phyloP scores from a whole-genome alignment of 2,329 filamentous ascomycete species.

The Penicillium sp. region DNA sequence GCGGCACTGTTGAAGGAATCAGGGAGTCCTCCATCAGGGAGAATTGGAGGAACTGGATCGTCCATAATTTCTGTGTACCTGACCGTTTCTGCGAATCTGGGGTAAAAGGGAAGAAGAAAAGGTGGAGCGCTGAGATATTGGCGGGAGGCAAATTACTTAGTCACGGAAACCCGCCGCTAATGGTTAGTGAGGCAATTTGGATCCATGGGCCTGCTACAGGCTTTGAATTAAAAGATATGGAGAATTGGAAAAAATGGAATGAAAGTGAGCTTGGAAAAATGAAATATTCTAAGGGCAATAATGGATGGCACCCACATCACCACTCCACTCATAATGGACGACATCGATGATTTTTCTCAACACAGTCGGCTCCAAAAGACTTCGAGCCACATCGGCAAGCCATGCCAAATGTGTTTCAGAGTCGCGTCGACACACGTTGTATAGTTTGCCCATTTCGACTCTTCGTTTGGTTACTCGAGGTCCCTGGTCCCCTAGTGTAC shows the following conservation, averaged over 20 bases:
- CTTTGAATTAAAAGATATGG: not conserved
- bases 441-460: constrained; percentile 20
- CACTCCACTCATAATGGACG: constrained; percentile 29
- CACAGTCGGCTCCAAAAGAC: constrained; percentile 20
- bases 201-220: not conserved
- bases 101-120: constrained; percentile 12
- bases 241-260: not conserved
- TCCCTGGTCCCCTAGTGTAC: constrained; percentile 15
- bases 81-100: constrained; percentile 8
- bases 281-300: constrained; percentile 24
- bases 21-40: constrained; percentile 12
- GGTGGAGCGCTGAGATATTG: constrained; percentile 8
- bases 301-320: constrained; percentile 21
- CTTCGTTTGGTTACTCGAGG: constrained; percentile 14
- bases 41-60: constrained; percentile 16
- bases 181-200: not conserved
- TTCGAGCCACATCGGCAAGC: constrained; percentile 24
- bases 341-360: constrained; percentile 28
- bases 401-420: constrained; percentile 16
- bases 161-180: constrained; percentile 7
- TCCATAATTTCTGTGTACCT: constrained; percentile 16
- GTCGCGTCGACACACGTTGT: constrained; percentile 9
- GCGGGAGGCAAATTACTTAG: constrained; percentile 11
- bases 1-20: constrained; percentile 18
- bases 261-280: not conserved